Base-by-base conservation (phyloP, 257 asterid genomes). In the Striga asiatica region DNA sequence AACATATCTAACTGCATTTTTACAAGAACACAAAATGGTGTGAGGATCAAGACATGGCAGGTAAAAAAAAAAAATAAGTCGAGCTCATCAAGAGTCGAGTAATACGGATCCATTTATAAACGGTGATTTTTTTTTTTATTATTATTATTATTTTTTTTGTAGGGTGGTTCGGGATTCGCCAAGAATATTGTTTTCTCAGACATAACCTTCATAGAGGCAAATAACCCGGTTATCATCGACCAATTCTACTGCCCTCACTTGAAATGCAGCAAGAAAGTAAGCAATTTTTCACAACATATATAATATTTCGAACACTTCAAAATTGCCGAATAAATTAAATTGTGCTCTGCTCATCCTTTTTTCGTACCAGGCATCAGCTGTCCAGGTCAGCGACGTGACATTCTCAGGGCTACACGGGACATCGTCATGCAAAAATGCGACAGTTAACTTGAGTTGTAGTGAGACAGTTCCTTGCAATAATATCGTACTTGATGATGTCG, bases 1-100 rank as follows among this genome's bases (percentile, higher is more conserved):
- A 21, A 17, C 29, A 47, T 79, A 56, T 34, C 46, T 10, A 64
- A 73, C 54, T 70, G 80, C 63, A 73, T 60, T n/a, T 53, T 79
- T 9, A 68, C 6, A 6, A 28, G 70, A 69, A 71, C 81, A 37
- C 16, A 47, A 12, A 76, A 73, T 48, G 86, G 80, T 19, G 60
- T 73, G 23, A 67, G 86, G 64, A 79, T 76, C 74, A 79, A 79
- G 59, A 73, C 86, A 62, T 76, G 80, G 80, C 86, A 79, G 78
- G 86, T 79, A 63, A 58, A 0, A 19, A 61, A 11, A 11, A 0
- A 13, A 43, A 11, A 38, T 38, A 5, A 29, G 8, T 29, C 8
- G 8, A 29, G 35, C 35, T 10, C 8, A 29, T 10, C 8, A 29
- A 8, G 42, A n/a, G n/a, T n/a, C n/a, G n/a, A n/a, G n/a, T n/a